A percentile compares a stretch with the other conserved stretches of the same genome.
Evolutionary conservation across 2,329 filamentous ascomycete species (phyloP).

Genomic region (Hortaea werneckii): DNA sequence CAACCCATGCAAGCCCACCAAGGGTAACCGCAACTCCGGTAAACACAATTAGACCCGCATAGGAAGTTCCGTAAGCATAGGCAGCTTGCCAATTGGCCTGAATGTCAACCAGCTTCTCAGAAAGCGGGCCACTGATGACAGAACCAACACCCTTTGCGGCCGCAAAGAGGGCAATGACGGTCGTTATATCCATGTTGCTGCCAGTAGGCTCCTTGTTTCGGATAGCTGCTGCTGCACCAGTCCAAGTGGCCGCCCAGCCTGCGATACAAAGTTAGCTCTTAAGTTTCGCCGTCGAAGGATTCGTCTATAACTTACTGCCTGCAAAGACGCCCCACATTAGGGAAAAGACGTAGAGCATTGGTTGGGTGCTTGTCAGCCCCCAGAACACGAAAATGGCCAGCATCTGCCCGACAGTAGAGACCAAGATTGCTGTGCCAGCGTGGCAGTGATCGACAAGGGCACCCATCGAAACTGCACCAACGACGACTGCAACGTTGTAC

Average conservation of each 20-base stretch:
- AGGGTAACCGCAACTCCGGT: slow-evolving; percentile 1
- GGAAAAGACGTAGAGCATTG: slow-evolving; percentile 33
- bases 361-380: slow-evolving; percentile 33
- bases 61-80: slow-evolving; percentile 3
- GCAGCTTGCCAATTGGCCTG: not conserved
- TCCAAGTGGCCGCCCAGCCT: slow-evolving; percentile 28
- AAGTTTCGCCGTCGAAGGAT: no score
- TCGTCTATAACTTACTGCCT: slow-evolving; percentile 9
- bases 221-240: slow-evolving; percentile 16
- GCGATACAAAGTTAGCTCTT: no score
- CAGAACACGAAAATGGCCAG: slow-evolving; percentile 36
- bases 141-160: slow-evolving; percentile 44
- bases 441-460: slow-evolving; percentile 31
- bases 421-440: slow-evolving; percentile 25
- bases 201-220: not conserved
- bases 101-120: slow-evolving; percentile 31
- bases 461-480: slow-evolving; percentile 31
- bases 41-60: slow-evolving; percentile 3
- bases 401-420: slow-evolving; percentile 20
- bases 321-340: slow-evolving; percentile 34
- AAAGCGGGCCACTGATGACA: slow-evolving; percentile 42
- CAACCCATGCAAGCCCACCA: slow-evolving; percentile 3
- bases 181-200: slow-evolving; percentile 31
- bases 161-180: slow-evolving; percentile 40
- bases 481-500: slow-evolving; percentile 29